Evolutionary conservation across 768 basidiomycete species (phyloP).

Genomic region (Russula abietina): DNA sequence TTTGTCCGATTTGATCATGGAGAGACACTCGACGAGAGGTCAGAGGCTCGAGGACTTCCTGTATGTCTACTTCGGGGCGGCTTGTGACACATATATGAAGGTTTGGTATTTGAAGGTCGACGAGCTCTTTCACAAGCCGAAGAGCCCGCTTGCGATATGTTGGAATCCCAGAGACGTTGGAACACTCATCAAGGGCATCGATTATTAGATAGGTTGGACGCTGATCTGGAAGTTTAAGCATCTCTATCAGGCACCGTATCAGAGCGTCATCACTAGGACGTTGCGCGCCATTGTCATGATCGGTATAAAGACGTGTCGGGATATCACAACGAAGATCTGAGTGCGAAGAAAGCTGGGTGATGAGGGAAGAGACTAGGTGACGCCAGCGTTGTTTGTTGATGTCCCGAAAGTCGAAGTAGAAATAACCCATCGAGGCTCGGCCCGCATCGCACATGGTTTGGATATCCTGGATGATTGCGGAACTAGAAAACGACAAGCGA

Average conservation of each 20-base stretch:
- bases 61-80: background rate
- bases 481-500: background rate
- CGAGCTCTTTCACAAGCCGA: background rate
- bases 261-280: background rate
- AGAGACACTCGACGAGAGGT: background rate
- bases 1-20: slow-evolving; percentile 1
- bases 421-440: background rate
- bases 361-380: background rate
- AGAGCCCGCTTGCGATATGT: background rate
- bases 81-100: background rate
- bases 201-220: background rate
- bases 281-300: background rate
- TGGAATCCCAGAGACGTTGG: background rate
- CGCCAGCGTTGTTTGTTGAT: background rate
- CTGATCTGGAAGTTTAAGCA: background rate
- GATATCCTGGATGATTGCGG: background rate
- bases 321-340: background rate
- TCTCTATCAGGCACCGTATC: background rate
- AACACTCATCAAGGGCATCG: background rate
- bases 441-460: background rate
- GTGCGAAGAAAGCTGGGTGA: background rate
- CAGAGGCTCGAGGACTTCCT: background rate
- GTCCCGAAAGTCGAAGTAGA: slow-evolving; percentile 3
- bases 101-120: background rate
- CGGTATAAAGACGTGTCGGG: background rate